Evolutionary conservation across 345 rosid genomes (phyloP), one percentile per base, ranked within the genome.

Genomic region (Combretum micranthum): DNA sequence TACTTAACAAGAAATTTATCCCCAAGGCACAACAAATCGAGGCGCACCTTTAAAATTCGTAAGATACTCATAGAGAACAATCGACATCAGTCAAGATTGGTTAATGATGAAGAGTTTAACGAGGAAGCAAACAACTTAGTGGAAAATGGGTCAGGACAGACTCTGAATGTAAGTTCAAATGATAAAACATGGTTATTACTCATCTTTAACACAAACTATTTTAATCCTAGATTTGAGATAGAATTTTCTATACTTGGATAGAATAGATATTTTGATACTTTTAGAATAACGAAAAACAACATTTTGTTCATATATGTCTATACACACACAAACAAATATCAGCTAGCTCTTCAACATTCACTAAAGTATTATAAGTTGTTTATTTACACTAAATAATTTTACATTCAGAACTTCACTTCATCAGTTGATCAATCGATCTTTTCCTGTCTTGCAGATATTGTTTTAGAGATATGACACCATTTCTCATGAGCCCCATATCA

Each of bases 81-180:
- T 44, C 71, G 44, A 20, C 21, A 63, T 3, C 69, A 63, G 45
- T 52, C 59, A 18, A 43, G 50, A 18, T 55, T 60, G 19, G 62
- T 25, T 17, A 47, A 64, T 42, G 75, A 67, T 56, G 79, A 76
- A 45, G 76, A 4, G 21, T 20, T 16, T 17, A 53, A 47, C n/a
- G 65, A 73, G 45, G 76, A 70, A 51, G 71, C 56, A 1, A 74
- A 63, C 12, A 75, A 69, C 19, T 16, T 3, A 74, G 76, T 60
- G 78, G 71, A 53, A 90, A 78, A 77, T 90, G 96, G 97, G 87
- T 76, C 51, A 90, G 70, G 76, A 84, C 92, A 15, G 95, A 90
- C 77, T 90, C 95, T 20, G 86, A 87, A 74, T 87, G 97, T 84
- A 71, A 76, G 92, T 69, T 52, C 18, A 14, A 15, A 0, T 4